These are phyloP conservation scores for Erodium trifolium DNA, from an alignment of 441 rosid genomes.

Conservation along the genomic window DNA sequence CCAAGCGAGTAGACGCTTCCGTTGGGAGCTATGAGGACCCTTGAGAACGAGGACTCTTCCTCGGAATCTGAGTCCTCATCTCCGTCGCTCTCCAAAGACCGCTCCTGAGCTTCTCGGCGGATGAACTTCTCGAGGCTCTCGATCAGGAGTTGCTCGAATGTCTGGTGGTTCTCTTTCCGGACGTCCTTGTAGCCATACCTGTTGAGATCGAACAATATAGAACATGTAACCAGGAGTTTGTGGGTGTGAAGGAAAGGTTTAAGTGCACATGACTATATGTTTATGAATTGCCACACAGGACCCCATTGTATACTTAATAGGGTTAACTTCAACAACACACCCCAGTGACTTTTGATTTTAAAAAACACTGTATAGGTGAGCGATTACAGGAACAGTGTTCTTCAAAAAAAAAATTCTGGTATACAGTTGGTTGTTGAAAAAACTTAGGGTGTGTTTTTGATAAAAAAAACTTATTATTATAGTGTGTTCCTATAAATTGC, in stretches of 20 bases:
- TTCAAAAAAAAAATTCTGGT: too few species aligned
- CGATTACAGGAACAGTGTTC: too few species aligned
- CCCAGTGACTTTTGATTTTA: too few species aligned
- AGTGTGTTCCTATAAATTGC: too few species aligned
- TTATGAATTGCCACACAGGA: not conserved
- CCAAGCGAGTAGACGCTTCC: conserved; percentile 86
- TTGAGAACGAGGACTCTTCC: conserved; percentile 43
- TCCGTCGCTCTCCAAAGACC: conserved; percentile 81
- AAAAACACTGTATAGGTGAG: too few species aligned
- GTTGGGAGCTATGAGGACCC: conserved; percentile 72
- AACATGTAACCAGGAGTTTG: conserved; percentile 6
- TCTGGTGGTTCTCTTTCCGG: conserved; percentile 88
- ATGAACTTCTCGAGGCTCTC: conserved; percentile 99
- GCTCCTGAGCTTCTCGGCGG: conserved; percentile 88
- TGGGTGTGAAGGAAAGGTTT: too few species aligned
- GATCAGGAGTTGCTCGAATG: conserved; percentile 85
- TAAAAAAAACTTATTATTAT: too few species aligned
- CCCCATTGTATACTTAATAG: too few species aligned
- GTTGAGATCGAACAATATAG: conserved; percentile 18
- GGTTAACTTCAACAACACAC: too few species aligned
- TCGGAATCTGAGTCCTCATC: conserved; percentile 61
- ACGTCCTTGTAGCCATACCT: conserved; percentile 97
- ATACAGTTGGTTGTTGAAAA: too few species aligned
- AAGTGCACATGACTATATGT: too few species aligned
- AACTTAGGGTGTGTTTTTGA: too few species aligned